Evolutionary conservation across 139 green algal species (phyloP).

Genomic region (Limnomonas spitsbergensis): DNA sequence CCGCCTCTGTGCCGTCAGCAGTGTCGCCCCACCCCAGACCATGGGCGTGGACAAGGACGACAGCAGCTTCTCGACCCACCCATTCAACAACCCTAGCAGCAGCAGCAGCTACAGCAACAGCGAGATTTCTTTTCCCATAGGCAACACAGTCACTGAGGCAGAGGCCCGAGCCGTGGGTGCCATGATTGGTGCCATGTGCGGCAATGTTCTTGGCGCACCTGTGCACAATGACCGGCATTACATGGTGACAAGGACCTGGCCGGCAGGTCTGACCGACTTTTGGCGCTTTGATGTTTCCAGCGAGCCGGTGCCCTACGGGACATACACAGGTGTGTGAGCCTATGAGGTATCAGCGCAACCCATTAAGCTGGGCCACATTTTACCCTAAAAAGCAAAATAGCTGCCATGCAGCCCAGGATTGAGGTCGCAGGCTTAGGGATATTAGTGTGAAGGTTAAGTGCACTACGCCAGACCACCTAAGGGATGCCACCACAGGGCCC

Average conservation of each 20-base stretch:
- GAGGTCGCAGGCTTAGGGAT: no score
- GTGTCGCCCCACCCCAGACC: no score
- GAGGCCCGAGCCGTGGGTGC: neutral
- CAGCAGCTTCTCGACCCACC: no score
- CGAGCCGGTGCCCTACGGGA: constrained; percentile 7
- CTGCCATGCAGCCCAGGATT: no score
- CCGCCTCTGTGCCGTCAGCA: no score
- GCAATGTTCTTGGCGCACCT: constrained; percentile 43
- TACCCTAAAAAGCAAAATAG: no score
- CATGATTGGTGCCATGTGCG: constrained; percentile 36
- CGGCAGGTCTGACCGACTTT: constrained; percentile 29
- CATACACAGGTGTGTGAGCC: constrained; percentile 24
- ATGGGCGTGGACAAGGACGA: no score
- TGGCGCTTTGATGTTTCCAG: constrained; percentile 24
- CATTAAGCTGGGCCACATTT: neutral
- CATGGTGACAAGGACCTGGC: neutral
- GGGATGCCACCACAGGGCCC: neutral
- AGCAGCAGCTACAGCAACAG: no score
- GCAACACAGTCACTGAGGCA: no score
- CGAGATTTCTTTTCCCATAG: no score
- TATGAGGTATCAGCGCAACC: neutral
- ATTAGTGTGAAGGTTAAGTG: neutral
- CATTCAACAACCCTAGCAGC: no score
- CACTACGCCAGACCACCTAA: neutral
- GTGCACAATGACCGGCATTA: constrained; percentile 34